Base-by-base conservation (phyloP, 345 rosid genomes). In the Eucalyptus sp. region DNA sequence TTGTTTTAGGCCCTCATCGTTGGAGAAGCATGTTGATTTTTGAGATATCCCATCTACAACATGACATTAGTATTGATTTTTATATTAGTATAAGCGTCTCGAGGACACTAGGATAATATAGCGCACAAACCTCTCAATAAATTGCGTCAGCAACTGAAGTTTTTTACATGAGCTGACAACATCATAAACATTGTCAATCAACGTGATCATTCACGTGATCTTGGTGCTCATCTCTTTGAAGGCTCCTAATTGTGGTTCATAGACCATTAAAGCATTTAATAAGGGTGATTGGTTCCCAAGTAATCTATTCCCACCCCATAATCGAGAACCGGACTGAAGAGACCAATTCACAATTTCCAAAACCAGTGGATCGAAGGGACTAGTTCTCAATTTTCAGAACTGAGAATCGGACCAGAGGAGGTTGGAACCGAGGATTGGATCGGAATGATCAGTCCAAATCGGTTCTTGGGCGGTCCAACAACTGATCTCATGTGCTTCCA, bases 181-280 rank as follows among this genome's bases (percentile, higher is more conserved):
- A 6, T 89, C 90, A 20, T 89, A 87, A 33, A 89, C 88, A 87
- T 89, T 89, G 20, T 91, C 90, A 37, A 60, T 71, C 15, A 80
- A 27, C 0, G 80, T 87, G 15, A 91, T 86, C 64, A 91, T 41
- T 13, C 89, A 87, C 0, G 64, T 58, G 15, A 89, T 50, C 81
- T 91, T 88, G 1, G 90, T 89, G 0, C 51, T 31, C 88, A 60
- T 79, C 60, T 86, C 88, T 50, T 89, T 48, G 64, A 46, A 89
- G 15, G 17, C n/a, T 49, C 79, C 87, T 27, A 66, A 89, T 58
- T 91, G 76, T 18, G 90, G 79, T 44, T 91, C 80, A n/a, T 50
- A 76, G 50, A 87, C 90, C 60, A 91, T 88, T 27, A 60, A 50
- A 29, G 88, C 31, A 58, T 50, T 27, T 90, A 90, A 89, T 27